A percentile compares a stretch with the other conserved stretches of the same genome.
Evolutionary conservation across 1,284 basidiomycete species (phyloP).

Genomic region (Trichosporon coremiiforme): DNA sequence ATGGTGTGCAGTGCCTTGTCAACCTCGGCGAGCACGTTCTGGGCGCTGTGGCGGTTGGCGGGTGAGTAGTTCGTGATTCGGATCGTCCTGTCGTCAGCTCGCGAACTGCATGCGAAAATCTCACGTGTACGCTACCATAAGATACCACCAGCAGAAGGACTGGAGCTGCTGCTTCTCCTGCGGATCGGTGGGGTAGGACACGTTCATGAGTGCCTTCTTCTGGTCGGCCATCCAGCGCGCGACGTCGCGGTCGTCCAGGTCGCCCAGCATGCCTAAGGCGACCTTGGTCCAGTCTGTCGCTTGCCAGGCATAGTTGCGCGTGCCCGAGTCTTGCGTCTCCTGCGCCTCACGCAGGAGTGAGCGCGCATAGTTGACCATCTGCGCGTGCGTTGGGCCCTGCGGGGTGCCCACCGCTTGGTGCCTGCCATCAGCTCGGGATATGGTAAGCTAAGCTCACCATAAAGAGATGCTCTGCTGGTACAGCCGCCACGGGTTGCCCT

Average conservation of each 20-base stretch:
- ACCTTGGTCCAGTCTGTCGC: conserved; percentile 37
- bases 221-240: conserved; percentile 18
- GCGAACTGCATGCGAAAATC: background rate
- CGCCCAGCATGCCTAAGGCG: conserved; percentile 21
- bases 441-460: conserved; percentile 28
- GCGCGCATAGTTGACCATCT: conserved; percentile 22
- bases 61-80: conserved; percentile 11
- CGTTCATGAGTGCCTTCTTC: conserved; percentile 21
- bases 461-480: conserved; percentile 36
- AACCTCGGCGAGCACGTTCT: conserved; percentile 15
- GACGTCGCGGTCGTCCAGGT: conserved; percentile 19
- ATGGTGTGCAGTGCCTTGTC: conserved; percentile 20
- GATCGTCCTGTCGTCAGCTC: conserved; percentile 3
- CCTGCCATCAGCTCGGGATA: conserved; percentile 20
- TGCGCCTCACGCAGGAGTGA: conserved; percentile 22
- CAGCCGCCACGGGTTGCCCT: conserved; percentile 31
- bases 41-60: conserved; percentile 4
- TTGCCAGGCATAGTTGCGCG: conserved; percentile 36
- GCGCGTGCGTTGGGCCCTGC: background rate
- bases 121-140: conserved; percentile 33
- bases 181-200: background rate
- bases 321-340: conserved; percentile 16
- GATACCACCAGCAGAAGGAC: conserved; percentile 33
- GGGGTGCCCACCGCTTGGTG: conserved; percentile 11
- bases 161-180: conserved; percentile 19